These are phyloP conservation scores for Parsonsia alboflavescens DNA, from an alignment of 257 asterid genomes.

Conservation along the genomic window DNA sequence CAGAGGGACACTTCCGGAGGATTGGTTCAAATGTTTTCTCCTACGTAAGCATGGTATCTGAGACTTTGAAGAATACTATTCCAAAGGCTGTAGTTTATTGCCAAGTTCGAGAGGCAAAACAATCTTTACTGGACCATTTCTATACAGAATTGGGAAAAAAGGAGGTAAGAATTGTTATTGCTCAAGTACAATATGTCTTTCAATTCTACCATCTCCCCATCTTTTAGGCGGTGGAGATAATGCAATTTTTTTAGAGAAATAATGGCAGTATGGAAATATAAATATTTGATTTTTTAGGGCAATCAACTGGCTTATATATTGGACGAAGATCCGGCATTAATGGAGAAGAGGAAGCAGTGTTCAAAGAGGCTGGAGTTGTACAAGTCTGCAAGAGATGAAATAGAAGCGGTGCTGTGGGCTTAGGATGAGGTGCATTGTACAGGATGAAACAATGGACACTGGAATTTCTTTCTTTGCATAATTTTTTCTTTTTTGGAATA, in stretches of 20 bases:
- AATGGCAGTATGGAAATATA: background rate
- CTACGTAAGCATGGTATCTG: conserved; percentile 32
- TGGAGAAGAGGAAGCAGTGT: conserved; percentile 38
- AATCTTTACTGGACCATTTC: conserved; percentile 33
- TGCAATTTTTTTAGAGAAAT: background rate
- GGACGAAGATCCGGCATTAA: conserved; percentile 34
- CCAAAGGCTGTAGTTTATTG: conserved; percentile 45
- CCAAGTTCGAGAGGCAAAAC: conserved; percentile 42
- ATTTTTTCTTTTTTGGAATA: background rate
- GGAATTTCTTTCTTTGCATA: background rate
- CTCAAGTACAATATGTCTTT: background rate
- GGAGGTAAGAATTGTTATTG: conserved; percentile 25
- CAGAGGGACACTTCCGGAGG: conserved; percentile 33
- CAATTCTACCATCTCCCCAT: background rate
- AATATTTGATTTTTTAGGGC: conserved; percentile 18
- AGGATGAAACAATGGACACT: no score
- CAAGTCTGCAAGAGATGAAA: conserved; percentile 40
- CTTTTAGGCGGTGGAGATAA: background rate
- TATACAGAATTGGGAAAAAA: conserved; percentile 33
- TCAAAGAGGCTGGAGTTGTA: conserved; percentile 29
- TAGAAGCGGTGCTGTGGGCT: conserved; percentile 30
- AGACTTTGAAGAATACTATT: conserved; percentile 30
- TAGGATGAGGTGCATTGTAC: conserved; percentile 9
- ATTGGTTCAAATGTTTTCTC: conserved; percentile 38
- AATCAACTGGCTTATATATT: conserved; percentile 23